A percentile compares a stretch with the other conserved stretches of the same genome.
Conservation (phyloP, 2,329 filamentous ascomycete genomes). For the Moelleriella libera region DNA sequence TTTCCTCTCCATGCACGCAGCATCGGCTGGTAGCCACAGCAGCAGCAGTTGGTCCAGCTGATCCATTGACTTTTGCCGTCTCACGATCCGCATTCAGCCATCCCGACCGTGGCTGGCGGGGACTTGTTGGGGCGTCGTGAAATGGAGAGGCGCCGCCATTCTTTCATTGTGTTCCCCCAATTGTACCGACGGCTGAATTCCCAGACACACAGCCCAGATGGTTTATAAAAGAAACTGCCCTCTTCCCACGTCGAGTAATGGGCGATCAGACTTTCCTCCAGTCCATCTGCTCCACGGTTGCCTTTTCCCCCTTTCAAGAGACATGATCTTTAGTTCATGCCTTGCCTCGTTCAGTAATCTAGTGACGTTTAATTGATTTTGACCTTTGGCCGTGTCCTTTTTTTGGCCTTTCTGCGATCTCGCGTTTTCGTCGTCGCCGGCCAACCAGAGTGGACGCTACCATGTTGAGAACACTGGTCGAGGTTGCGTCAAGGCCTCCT, state of each 20-base stretch:
- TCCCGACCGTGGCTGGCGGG: not conserved
- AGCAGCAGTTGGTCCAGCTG: not conserved
- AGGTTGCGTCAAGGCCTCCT: conserved; percentile 13
- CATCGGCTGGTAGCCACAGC: not conserved
- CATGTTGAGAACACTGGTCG: conserved; percentile 16
- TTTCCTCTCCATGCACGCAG: too few species aligned
- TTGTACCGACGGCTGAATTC: too few species aligned
- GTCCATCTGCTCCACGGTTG: too few species aligned
- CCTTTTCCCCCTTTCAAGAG: too few species aligned
- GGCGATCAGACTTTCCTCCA: too few species aligned
- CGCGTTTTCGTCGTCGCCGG: too few species aligned
- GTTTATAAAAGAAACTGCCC: not conserved
- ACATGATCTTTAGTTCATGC: too few species aligned
- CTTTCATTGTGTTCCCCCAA: not conserved
- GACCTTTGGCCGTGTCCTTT: too few species aligned
- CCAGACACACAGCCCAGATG: too few species aligned
- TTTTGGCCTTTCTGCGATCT: too few species aligned
- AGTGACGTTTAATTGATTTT: too few species aligned
- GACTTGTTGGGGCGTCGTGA: not conserved
- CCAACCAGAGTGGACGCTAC: conserved; percentile 16
- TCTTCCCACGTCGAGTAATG: not conserved
- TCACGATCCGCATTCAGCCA: not conserved
- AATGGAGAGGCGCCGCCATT: not conserved
- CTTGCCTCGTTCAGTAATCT: too few species aligned
- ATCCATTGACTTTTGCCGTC: not conserved